Percentiles rank a stretch among this genome's conserved stretches.
Conservation (phyloP, 345 rosid genomes). For the Lepidium africanum region DNA sequence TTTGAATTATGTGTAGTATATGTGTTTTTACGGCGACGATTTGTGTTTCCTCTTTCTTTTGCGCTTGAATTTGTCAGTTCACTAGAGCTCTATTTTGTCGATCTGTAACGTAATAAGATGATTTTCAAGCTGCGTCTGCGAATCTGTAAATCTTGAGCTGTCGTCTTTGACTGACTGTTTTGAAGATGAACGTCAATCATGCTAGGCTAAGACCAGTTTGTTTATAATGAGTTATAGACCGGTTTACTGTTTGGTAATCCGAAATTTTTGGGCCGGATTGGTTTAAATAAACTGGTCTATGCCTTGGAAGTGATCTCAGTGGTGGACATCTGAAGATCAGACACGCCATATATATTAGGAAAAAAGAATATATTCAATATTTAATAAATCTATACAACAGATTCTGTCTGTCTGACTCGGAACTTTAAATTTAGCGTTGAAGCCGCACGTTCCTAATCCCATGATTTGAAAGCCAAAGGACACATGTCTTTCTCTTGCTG, state of each 20-base stretch:
- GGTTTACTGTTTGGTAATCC: no score
- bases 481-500: neutral
- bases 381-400: neutral
- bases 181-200: neutral
- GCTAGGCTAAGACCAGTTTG: no score
- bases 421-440: neutral
- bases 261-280: no score
- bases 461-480: neutral
- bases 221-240: no score
- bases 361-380: no score
- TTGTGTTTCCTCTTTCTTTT: neutral
- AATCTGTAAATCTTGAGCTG: neutral
- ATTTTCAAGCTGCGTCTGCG: neutral
- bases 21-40: neutral
- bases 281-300: no score
- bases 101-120: neutral
- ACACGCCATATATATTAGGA: no score
- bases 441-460: conserved; percentile 27
- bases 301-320: neutral
- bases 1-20: conserved; percentile 14
- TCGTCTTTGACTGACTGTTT: neutral
- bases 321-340: neutral
- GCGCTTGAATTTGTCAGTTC: neutral
- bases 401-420: conserved; percentile 10
- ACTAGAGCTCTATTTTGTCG: neutral